Conservation (phyloP, 1,284 basidiomycete genomes). For the Tremellales sp. region DNA sequence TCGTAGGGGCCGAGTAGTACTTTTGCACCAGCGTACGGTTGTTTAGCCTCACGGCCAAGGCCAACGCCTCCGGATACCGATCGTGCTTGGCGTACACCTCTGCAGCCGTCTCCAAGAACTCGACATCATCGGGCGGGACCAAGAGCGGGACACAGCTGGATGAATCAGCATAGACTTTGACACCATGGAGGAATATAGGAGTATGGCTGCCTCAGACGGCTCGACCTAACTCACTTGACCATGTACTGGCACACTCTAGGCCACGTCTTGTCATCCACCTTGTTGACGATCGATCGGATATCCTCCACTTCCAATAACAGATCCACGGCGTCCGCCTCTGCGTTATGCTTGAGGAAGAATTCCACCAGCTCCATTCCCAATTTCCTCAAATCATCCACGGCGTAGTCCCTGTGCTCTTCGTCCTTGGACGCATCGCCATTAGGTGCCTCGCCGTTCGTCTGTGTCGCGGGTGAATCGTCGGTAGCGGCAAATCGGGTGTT, state of each 20-base stretch:
- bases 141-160: conserved; percentile 82
- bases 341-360: conserved; percentile 91
- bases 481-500: conserved; percentile 46
- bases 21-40: conserved; percentile 71
- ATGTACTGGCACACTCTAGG: conserved; percentile 95
- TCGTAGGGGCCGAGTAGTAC: conserved; percentile 82
- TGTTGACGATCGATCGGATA: conserved; percentile 67
- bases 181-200: background rate
- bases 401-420: conserved; percentile 24
- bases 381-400: conserved; percentile 62
- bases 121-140: conserved; percentile 86
- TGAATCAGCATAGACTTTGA: conserved; percentile 7
- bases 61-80: conserved; percentile 87
- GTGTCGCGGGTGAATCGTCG: too few relatives aligned
- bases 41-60: conserved; percentile 79
- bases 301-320: conserved; percentile 91
- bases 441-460: background rate
- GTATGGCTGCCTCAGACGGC: too few relatives aligned
- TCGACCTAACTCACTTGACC: conserved; percentile 64
- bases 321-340: conserved; percentile 97
- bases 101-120: conserved; percentile 87
- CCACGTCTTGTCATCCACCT: conserved; percentile 76
- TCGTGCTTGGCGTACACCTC: conserved; percentile 82
- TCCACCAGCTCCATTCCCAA: conserved; percentile 83
- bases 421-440: conserved; percentile 17